Conservation (phyloP, 805 yeast species). For the Hanseniaspora guilliermondii region DNA sequence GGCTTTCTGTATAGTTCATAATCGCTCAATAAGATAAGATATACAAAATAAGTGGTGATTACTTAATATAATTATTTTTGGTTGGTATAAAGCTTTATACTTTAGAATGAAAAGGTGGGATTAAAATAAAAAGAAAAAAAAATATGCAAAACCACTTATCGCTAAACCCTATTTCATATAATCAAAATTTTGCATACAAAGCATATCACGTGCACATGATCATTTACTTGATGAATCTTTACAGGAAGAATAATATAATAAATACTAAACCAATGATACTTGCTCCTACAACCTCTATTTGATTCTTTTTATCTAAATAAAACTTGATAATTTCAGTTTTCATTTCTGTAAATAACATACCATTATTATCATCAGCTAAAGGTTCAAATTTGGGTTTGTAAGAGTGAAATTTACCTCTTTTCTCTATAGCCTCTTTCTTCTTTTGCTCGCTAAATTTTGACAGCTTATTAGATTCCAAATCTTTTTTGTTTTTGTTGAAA, state of each 20-base stretch:
- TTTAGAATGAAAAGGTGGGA: too few relatives aligned
- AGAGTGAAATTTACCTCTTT: constrained; percentile 20
- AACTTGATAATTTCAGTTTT: constrained; percentile 13
- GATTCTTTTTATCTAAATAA: constrained; percentile 18
- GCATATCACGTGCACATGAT: neutral
- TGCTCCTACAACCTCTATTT: constrained; percentile 18
- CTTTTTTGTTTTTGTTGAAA: constrained; percentile 38
- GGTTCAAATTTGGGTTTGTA: constrained; percentile 24
- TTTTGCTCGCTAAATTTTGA: constrained; percentile 23
- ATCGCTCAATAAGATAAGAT: too few relatives aligned
- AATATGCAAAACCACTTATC: too few relatives aligned
- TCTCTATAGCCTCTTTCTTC: constrained; percentile 18
- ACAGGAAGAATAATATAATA: constrained; percentile 2
- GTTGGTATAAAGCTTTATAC: too few relatives aligned
- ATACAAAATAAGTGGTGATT: too few relatives aligned
- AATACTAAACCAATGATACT: constrained; percentile 17
- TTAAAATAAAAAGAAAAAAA: too few relatives aligned
- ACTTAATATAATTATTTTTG: too few relatives aligned
- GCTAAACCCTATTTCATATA: too few relatives aligned
- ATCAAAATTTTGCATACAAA: too few relatives aligned
- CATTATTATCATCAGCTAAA: neutral
- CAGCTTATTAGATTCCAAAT: constrained; percentile 39
- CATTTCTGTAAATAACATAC: constrained; percentile 1
- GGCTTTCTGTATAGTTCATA: neutral
- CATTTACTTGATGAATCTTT: neutral